A percentile compares a stretch with the other conserved stretches of the same genome.
Evolutionary conservation across 2,329 filamentous ascomycete genomes (phyloP).

Genomic region (Stachybotrys chartarum): DNA sequence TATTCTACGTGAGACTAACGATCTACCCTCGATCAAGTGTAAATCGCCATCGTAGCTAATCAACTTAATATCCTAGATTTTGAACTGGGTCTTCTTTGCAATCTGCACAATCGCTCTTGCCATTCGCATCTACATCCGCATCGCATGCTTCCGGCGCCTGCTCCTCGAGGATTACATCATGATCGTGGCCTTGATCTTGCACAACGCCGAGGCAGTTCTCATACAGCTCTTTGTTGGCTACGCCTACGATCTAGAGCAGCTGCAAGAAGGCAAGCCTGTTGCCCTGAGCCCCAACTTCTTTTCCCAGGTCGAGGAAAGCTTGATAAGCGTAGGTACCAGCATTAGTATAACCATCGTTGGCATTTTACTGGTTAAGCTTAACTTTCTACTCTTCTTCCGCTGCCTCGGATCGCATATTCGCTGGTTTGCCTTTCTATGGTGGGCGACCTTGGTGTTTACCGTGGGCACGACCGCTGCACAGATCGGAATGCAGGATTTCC

Average conservation of each 20-base stretch:
- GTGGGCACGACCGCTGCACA: too few species aligned
- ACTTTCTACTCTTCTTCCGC: neutral
- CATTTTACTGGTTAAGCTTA: neutral
- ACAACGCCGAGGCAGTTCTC: neutral
- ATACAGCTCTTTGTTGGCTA: neutral
- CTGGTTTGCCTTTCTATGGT: neutral
- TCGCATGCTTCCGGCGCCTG: neutral
- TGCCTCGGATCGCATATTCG: neutral
- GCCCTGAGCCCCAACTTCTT: neutral
- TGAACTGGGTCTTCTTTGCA: neutral
- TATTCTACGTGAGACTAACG: too few species aligned
- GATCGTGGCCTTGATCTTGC: neutral
- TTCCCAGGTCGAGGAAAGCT: neutral
- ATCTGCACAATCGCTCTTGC: neutral
- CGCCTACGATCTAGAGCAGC: neutral
- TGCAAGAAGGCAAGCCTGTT: neutral
- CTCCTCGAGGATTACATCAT: neutral
- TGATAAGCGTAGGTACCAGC: too few species aligned
- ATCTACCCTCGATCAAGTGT: too few species aligned
- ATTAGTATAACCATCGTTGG: neutral
- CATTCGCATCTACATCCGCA: neutral
- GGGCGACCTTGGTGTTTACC: neutral
- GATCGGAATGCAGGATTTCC: neutral
- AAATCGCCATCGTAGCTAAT: too few species aligned
- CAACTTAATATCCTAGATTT: too few species aligned